Conservation (phyloP, 805 yeast genomes). For the Scheffersomyces stipitis region DNA sequence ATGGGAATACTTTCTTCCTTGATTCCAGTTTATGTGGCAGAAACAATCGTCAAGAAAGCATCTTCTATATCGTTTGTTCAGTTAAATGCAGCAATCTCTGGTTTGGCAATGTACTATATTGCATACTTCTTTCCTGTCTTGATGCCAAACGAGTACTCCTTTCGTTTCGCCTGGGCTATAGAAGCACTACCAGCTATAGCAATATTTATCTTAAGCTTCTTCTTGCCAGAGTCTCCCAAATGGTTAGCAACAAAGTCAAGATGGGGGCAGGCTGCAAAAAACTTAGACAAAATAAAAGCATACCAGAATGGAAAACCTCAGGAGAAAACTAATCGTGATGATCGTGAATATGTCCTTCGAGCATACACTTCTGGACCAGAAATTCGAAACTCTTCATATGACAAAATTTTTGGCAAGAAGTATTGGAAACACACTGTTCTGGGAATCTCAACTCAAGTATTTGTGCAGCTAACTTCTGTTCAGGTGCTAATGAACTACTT, state of each 20-base stretch:
- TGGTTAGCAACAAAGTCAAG: constrained; percentile 16
- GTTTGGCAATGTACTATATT: constrained; percentile 6
- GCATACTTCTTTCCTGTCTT: constrained; percentile 12
- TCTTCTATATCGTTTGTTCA: constrained; percentile 23
- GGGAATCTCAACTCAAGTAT: constrained; percentile 39
- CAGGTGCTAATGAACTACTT: constrained; percentile 45
- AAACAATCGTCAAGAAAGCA: constrained; percentile 27
- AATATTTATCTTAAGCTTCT: constrained; percentile 15
- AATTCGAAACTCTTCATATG: constrained; percentile 20
- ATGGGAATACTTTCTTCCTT: constrained; percentile 32
- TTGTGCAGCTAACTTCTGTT: constrained; percentile 48
- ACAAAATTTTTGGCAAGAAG: constrained; percentile 30
- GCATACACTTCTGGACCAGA: constrained; percentile 21
- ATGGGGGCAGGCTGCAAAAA: constrained; percentile 8
- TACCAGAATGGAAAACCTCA: not conserved
- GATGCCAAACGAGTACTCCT: constrained; percentile 9
- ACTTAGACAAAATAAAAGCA: constrained; percentile 2
- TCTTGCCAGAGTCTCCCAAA: constrained; percentile 32
- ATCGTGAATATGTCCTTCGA: constrained; percentile 18
- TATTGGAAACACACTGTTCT: constrained; percentile 34
- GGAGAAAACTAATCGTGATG: not conserved
- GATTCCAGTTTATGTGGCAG: constrained; percentile 33
- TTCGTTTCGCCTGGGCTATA: constrained; percentile 19
- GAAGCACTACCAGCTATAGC: constrained; percentile 20
- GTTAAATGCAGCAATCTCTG: constrained; percentile 11